Percentiles rank a stretch among this genome's conserved stretches.
Evolutionary conservation across 768 basidiomycete species (phyloP).

Genomic region (Hygrocybe punicea): DNA sequence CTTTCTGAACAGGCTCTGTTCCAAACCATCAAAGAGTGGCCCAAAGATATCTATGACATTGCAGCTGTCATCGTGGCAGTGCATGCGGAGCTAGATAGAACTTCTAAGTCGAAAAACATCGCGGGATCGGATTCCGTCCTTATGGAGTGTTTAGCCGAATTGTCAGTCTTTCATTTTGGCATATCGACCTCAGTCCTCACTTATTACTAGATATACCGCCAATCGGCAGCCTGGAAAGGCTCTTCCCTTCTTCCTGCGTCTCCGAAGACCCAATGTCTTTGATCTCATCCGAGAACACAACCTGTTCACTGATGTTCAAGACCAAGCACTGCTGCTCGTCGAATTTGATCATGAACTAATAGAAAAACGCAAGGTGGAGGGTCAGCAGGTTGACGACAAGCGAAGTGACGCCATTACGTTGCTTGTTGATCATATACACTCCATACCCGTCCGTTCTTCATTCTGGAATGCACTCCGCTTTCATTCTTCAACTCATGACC

Average conservation of each 20-base stretch:
- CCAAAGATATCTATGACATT: conserved; percentile 85
- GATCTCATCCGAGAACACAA: conserved; percentile 92
- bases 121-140: conserved; percentile 55
- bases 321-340: conserved; percentile 87
- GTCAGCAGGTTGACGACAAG: conserved; percentile 34
- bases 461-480: not conserved
- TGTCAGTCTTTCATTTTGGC: conserved; percentile 46
- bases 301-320: conserved; percentile 90
- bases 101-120: conserved; percentile 45
- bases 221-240: conserved; percentile 95
- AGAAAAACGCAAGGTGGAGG: conserved; percentile 50
- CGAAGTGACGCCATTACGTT: conserved; percentile 79
- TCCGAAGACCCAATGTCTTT: conserved; percentile 87
- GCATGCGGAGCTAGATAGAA: conserved; percentile 71
- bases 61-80: conserved; percentile 86
- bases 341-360: conserved; percentile 91
- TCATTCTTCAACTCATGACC: not conserved
- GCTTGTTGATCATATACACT: conserved; percentile 91
- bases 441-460: conserved; percentile 72
- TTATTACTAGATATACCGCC: conserved; percentile 59
- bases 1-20: conserved; percentile 56
- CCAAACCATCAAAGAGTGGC: conserved; percentile 83
- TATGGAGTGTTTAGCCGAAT: conserved; percentile 93
- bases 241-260: conserved; percentile 80
- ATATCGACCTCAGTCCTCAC: not conserved